Conservation (phyloP, 2,329 filamentous ascomycete species). For the Sarocladium strictum region DNA sequence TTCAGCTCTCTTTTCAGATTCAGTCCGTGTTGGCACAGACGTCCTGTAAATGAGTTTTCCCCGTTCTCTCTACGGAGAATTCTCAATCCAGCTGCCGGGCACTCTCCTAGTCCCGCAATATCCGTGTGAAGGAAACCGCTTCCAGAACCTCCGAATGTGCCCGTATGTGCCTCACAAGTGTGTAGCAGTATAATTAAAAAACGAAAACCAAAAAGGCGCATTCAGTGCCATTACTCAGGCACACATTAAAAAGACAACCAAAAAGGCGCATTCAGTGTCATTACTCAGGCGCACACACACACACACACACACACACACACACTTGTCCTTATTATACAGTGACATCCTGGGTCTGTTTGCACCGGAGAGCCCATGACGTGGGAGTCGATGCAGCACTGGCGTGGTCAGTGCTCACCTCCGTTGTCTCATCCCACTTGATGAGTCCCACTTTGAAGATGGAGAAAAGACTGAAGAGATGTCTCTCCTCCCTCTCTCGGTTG, state of each 20-base stretch:
- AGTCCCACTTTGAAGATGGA: no score
- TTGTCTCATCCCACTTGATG: slow-evolving; percentile 6
- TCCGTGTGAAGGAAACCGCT: neutral
- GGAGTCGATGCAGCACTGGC: neutral
- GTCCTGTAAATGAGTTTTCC: no score
- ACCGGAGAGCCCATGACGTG: neutral
- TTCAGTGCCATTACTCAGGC: no score
- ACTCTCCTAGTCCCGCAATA: neutral
- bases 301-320: no score
- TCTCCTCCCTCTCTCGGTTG: no score
- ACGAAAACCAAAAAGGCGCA: no score
- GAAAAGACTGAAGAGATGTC: no score
- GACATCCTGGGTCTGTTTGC: no score
- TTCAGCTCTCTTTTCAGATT: neutral
- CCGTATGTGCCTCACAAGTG: no score
- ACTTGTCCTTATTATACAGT: no score
- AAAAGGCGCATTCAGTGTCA: neutral
- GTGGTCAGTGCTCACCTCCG: slow-evolving; percentile 5
- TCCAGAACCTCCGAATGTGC: neutral
- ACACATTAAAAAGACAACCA: no score
- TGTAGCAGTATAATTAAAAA: no score
- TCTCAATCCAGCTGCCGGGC: neutral
- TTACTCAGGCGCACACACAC: neutral
- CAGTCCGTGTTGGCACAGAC: neutral
- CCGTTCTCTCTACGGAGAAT: neutral